Base-by-base conservation (phyloP, 208 protist species). In the Crithidia expoeki region DNA sequence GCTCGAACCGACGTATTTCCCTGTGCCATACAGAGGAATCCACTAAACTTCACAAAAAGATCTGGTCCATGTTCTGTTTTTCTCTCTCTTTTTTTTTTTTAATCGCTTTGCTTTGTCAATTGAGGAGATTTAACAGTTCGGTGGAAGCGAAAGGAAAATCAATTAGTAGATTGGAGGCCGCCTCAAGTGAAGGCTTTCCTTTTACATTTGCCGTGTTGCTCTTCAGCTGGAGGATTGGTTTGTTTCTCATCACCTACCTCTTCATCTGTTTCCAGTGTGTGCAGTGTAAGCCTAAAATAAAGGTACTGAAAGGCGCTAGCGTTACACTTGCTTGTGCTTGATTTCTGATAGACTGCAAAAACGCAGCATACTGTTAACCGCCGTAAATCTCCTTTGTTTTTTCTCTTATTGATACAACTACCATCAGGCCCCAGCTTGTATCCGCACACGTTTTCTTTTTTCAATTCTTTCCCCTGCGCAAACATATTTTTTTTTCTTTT, bases 381-480 rank as follows among this genome's bases (percentile, higher is more conserved):
- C 61, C 63, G n/a, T n/a, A n/a, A n/a, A n/a, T 64, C 63, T 75
- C 40, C 59, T 28, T 58, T 50, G 38, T 49, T 60, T 53, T 58
- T 44, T 52, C 47, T 52, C 47, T 4, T 9, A 21, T 40, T 40
- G 36, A 40, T 40, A 40, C 5, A 40, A 12, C 12, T 14, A 40
- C 36, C 12, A 40, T 40, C 12, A 12, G 12, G 36, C 16, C 44
- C 21, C 21, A 49, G 16, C 16, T 49, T 7, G 10, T 5, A 49
- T 49, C 44, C 36, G 36, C 36, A 40, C 36, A 40, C 36, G 5
- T 40, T 40, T 40, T 40, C 12, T 40, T 40, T 40, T 40, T 40
- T 40, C 12, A 12, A 5, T 14, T 40, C 36, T 42, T 42, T 42
- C 36, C 12, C 12, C 36, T 12, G 36, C 10, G 36, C 36, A 16